Percentiles rank a stretch among this genome's conserved stretches.
phyloP scores from a whole-genome alignment of 495 filamentous ascomycete species.

The Lindgomyces ingoldianus region DNA sequence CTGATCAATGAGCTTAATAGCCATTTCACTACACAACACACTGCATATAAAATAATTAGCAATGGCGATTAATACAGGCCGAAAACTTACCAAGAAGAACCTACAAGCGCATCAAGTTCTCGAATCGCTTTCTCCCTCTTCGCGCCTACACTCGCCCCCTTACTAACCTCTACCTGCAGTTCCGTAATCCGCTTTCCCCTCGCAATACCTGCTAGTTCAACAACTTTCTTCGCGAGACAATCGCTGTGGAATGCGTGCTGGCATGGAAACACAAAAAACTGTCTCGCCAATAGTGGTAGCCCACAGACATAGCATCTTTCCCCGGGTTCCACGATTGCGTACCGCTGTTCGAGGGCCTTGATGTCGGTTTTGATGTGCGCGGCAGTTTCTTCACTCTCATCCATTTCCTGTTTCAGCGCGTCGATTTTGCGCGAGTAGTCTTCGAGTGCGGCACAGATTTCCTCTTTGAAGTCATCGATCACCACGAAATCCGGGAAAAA shows the following conservation, averaged over 20 bases:
- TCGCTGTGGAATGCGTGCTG: slow-evolving; percentile 97
- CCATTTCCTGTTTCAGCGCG: slow-evolving; percentile 89
- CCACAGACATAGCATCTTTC: slow-evolving; percentile 89
- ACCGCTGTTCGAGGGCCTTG: slow-evolving; percentile 76
- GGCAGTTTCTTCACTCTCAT: slow-evolving; percentile 83
- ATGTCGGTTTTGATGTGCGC: slow-evolving; percentile 87
- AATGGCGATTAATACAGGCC: not conserved
- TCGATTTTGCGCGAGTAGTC: slow-evolving; percentile 90
- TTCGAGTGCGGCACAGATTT: slow-evolving; percentile 91
- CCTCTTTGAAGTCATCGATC: slow-evolving; percentile 98
- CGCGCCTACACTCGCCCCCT: slow-evolving; percentile 62
- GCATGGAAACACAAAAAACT: slow-evolving; percentile 98
- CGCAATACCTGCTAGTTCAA: slow-evolving; percentile 70
- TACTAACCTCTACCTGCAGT: slow-evolving; percentile 75
- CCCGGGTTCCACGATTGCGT: slow-evolving; percentile 94
- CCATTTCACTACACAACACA: slow-evolving; percentile 90
- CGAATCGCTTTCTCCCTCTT: slow-evolving; percentile 79
- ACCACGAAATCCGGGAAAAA: slow-evolving; percentile 99
- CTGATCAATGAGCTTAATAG: slow-evolving; percentile 88
- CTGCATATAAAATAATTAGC: slow-evolving; percentile 45
- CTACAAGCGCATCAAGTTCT: slow-evolving; percentile 87
- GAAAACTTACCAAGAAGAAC: slow-evolving; percentile 69
- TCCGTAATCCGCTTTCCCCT: slow-evolving; percentile 81
- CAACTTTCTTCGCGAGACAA: slow-evolving; percentile 79
- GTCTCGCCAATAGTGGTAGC: slow-evolving; percentile 78